Conservation (phyloP, 2,329 filamentous ascomycete species). For the Lasiodiplodia gonubiensis region DNA sequence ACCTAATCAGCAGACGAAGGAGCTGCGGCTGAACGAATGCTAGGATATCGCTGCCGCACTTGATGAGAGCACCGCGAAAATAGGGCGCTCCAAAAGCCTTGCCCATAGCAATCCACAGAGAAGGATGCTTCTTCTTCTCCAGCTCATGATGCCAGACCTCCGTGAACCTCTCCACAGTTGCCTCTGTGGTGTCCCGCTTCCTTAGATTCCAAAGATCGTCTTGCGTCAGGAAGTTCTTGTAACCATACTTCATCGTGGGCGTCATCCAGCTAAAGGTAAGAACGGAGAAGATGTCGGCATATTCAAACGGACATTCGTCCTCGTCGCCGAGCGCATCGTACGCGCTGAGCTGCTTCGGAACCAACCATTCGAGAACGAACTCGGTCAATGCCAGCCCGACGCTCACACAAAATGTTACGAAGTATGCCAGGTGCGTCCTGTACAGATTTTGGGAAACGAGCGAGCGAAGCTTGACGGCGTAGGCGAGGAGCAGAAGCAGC, state of each 20-base stretch:
- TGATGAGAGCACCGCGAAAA: conserved; percentile 80
- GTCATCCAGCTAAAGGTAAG: conserved; percentile 99
- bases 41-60: conserved; percentile 82
- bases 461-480: conserved; percentile 83
- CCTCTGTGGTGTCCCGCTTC: conserved; percentile 76
- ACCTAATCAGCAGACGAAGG: conserved; percentile 80
- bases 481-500: conserved; percentile 80
- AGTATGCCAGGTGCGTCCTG: conserved; percentile 70
- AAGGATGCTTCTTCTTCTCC: conserved; percentile 72
- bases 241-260: conserved; percentile 93
- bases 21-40: conserved; percentile 93
- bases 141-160: conserved; percentile 79
- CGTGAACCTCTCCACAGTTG: conserved; percentile 73
- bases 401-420: conserved; percentile 74
- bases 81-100: conserved; percentile 87
- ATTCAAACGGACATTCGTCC: conserved; percentile 80
- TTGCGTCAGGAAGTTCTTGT: conserved; percentile 88
- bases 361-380: conserved; percentile 82
- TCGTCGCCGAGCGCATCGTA: conserved; percentile 72
- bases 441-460: conserved; percentile 80
- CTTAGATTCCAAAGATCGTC: conserved; percentile 95
- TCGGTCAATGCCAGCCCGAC: conserved; percentile 72
- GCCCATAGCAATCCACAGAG: conserved; percentile 85
- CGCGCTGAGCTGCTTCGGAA: conserved; percentile 76
- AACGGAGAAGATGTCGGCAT: conserved; percentile 90